Conservation (phyloP, 2,329 filamentous ascomycete species). For the Alternaria arborescens region DNA sequence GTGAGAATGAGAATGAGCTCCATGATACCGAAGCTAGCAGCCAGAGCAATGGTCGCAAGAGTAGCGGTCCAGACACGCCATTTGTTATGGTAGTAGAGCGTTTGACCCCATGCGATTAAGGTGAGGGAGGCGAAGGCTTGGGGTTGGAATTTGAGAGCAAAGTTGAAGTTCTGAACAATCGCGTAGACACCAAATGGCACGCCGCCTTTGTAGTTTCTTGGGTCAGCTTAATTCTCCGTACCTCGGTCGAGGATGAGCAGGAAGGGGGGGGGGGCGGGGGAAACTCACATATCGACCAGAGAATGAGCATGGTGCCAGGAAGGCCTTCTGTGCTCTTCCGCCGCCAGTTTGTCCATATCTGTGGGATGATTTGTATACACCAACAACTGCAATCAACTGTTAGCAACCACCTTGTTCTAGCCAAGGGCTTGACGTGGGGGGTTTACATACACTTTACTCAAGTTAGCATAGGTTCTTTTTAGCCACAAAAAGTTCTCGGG, state of each 20-base stretch:
- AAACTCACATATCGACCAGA: conserved; percentile 65
- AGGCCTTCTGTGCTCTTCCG: conserved; percentile 69
- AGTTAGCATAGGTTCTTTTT: conserved; percentile 21
- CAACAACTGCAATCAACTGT: conserved; percentile 46
- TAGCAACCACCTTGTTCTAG: conserved; percentile 19
- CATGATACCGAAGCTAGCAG: conserved; percentile 60
- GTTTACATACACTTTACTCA: conserved; percentile 32
- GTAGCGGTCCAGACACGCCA: conserved; percentile 60
- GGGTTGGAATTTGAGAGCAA: conserved; percentile 64
- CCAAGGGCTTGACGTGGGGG: not conserved
- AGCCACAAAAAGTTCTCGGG: not conserved
- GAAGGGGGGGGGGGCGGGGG: too few species aligned
- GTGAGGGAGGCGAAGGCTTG: conserved; percentile 62
- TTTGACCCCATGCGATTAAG: conserved; percentile 62
- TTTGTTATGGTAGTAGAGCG: conserved; percentile 60
- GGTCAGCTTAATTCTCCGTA: conserved; percentile 1
- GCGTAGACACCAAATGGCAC: conserved; percentile 63
- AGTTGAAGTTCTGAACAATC: conserved; percentile 64
- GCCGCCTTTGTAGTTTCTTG: conserved; percentile 27
- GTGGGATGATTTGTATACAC: conserved; percentile 53
- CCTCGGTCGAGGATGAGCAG: not conserved
- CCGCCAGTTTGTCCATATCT: conserved; percentile 70
- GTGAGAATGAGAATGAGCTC: conserved; percentile 67
- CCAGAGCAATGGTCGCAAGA: conserved; percentile 52
- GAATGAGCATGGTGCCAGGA: conserved; percentile 67